Percentiles rank a stretch among this genome's conserved stretches.
phyloP scores from a whole-genome alignment of 352 stramenopile species.

The Aphanomyces stellatus region DNA sequence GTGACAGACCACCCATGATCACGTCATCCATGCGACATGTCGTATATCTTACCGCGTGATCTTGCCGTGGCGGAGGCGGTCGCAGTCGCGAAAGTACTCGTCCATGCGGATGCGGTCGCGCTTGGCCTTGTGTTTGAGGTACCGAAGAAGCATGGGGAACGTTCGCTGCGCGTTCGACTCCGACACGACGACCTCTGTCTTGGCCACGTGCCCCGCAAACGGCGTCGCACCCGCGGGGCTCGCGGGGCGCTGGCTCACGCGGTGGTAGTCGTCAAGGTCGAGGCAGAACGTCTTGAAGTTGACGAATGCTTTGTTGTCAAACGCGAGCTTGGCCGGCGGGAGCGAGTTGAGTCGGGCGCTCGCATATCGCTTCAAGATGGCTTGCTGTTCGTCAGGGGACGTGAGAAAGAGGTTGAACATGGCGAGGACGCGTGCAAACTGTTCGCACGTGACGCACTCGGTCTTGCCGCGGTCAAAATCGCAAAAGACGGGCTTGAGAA shows the following conservation, averaged over 20 bases:
- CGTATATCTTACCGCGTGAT: constrained; percentile 37
- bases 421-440: constrained; percentile 67
- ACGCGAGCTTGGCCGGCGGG: background rate
- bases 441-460: constrained; percentile 70
- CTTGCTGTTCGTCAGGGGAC: constrained; percentile 36
- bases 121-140: constrained; percentile 75
- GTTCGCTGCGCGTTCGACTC: constrained; percentile 37
- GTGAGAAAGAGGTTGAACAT: constrained; percentile 64
- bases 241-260: constrained; percentile 30
- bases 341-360: constrained; percentile 29
- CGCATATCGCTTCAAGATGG: constrained; percentile 59
- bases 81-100: constrained; percentile 78
- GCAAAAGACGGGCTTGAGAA: constrained; percentile 74
- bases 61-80: constrained; percentile 71
- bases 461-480: constrained; percentile 69
- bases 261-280: constrained; percentile 39
- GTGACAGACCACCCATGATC: background rate
- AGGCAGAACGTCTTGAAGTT: constrained; percentile 83
- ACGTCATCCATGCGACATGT: background rate
- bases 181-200: constrained; percentile 21
- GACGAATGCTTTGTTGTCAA: constrained; percentile 57
- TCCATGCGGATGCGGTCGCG: constrained; percentile 72
- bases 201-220: background rate
- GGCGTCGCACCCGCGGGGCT: background rate
- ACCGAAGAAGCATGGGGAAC: constrained; percentile 60